phyloP scores from a whole-genome alignment of 1,139 yeast species.

The Pichia sp. region DNA sequence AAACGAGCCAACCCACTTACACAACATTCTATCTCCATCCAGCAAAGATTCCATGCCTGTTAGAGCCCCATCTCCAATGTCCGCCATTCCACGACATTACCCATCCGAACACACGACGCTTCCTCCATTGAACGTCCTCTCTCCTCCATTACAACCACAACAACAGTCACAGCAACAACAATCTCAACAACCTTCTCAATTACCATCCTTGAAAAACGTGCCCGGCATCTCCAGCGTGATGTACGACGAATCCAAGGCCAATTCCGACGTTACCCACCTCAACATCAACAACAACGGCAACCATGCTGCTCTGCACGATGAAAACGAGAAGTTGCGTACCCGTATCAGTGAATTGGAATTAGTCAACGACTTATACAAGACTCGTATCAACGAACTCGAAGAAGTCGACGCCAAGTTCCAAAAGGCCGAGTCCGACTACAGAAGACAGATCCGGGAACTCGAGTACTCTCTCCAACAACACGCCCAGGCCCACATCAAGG shows the following conservation, averaged over 20 bases:
- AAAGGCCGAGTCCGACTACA: constrained; percentile 45
- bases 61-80: neutral
- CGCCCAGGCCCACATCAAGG: neutral
- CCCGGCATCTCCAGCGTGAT: constrained; percentile 19
- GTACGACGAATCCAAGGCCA: neutral
- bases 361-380: constrained; percentile 81
- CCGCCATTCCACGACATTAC: neutral
- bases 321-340: constrained; percentile 54
- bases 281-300: constrained; percentile 39
- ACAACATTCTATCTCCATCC: constrained; percentile 19
- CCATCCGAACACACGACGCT: constrained; percentile 3
- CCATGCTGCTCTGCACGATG: constrained; percentile 8
- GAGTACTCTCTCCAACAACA: constrained; percentile 3
- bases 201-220: constrained; percentile 15
- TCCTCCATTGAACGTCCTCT: constrained; percentile 13
- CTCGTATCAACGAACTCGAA: constrained; percentile 81
- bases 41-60: constrained; percentile 4
- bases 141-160: constrained; percentile 1
- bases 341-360: constrained; percentile 87
- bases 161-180: neutral
- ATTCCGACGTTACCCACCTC: constrained; percentile 6
- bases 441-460: constrained; percentile 35
- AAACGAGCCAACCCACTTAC: constrained; percentile 19
- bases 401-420: constrained; percentile 46
- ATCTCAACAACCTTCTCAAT: neutral